Conservation (phyloP, 352 stramenopile species). For the Globisporangium irregulare region DNA sequence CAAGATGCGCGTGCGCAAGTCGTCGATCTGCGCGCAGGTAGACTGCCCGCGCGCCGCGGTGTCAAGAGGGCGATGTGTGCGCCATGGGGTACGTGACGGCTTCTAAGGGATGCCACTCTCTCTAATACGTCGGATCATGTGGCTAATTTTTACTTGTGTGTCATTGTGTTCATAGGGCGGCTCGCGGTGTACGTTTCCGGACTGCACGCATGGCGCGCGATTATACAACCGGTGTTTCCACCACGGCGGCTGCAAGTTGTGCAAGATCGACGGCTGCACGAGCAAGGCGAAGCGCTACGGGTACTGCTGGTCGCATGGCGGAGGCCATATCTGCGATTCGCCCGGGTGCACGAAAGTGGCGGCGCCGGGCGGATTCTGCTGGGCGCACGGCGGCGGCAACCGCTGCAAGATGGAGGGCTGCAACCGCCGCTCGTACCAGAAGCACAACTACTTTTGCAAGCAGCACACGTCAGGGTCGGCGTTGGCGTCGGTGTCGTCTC, state of each 20-base stretch:
- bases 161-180: conserved; percentile 27
- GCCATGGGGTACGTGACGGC: conserved; percentile 29
- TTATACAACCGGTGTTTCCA: conserved; percentile 70
- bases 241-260: conserved; percentile 62
- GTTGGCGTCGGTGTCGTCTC: neutral
- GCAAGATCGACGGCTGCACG: conserved; percentile 58
- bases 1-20: conserved; percentile 69
- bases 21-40: conserved; percentile 50
- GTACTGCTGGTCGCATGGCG: conserved; percentile 71
- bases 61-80: conserved; percentile 52
- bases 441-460: conserved; percentile 68
- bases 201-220: conserved; percentile 54
- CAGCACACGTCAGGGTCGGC: conserved; percentile 33
- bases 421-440: conserved; percentile 68
- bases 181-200: conserved; percentile 52
- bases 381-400: conserved; percentile 65
- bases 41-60: conserved; percentile 51
- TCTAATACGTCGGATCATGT: neutral
- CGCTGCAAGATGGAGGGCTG: conserved; percentile 67
- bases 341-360: conserved; percentile 59
- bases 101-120: neutral
- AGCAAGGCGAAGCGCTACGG: conserved; percentile 71
- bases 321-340: conserved; percentile 56
- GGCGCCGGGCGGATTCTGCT: conserved; percentile 64
- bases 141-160: neutral